A percentile compares a stretch with the other conserved stretches of the same genome.
Evolutionary conservation across 371 early-diverging fungal species (phyloP).

Genomic region (Rhizopus sp.): DNA sequence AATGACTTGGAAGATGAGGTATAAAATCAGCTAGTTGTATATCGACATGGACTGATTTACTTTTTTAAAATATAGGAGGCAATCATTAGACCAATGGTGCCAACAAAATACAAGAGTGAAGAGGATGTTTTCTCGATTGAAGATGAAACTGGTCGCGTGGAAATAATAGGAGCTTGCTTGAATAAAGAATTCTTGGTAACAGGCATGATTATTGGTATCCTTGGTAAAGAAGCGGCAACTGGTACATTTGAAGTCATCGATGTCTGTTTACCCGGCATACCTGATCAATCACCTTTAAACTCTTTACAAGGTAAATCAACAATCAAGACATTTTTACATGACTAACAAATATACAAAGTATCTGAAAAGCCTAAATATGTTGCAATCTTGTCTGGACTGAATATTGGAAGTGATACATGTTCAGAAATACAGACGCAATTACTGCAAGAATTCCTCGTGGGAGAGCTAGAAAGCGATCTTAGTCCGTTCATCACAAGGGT

Average conservation of each 20-base stretch:
- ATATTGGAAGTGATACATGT: constrained; percentile 53
- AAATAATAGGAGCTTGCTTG: constrained; percentile 58
- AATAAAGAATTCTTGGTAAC: constrained; percentile 63
- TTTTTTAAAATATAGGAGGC: constrained; percentile 54
- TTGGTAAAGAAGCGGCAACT: constrained; percentile 69
- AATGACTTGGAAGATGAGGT: constrained; percentile 81
- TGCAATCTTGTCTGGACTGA: constrained; percentile 83
- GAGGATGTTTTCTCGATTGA: constrained; percentile 74
- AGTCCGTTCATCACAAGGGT: constrained; percentile 61
- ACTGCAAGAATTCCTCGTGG: constrained; percentile 77
- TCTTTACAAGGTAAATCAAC: background rate
- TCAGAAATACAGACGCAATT: constrained; percentile 65
- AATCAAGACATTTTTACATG: constrained; percentile 6
- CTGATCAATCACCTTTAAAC: constrained; percentile 55
- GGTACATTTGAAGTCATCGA: constrained; percentile 87
- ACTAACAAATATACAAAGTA: background rate
- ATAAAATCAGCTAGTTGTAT: constrained; percentile 1
- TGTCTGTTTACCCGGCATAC: constrained; percentile 72
- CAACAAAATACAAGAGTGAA: constrained; percentile 66
- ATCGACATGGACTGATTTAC: background rate
- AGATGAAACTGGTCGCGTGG: constrained; percentile 91
- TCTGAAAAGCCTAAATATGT: constrained; percentile 58
- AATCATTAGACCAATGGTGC: constrained; percentile 61
- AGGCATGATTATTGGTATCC: constrained; percentile 73
- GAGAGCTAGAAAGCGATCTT: constrained; percentile 70